Base-by-base conservation (phyloP, 2,329 filamentous ascomycete genomes). In the Hymenoscyphus scutula region DNA sequence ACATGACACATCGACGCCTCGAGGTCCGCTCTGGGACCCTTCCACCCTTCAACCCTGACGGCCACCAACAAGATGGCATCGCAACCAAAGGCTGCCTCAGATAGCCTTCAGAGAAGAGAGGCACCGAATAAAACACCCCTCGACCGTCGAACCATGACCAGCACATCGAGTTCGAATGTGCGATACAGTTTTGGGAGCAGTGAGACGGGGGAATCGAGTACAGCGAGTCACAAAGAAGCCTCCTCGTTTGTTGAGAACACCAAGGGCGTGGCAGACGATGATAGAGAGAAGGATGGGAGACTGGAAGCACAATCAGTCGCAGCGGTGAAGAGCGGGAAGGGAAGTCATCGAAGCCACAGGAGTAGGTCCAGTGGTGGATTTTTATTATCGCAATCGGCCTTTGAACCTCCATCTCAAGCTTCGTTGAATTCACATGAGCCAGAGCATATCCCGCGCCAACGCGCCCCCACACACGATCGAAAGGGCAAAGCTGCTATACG, bases 121-220 rank as follows among this genome's bases (percentile, higher is more conserved):
- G 62, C 68, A 61, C 54, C 60, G 54, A 48, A 67, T 72, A 45
- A 68, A 53, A 62, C 67, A 17, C 65, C 64, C 45, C 57, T 67
- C 54, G 62, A 70, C 34, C 68, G 63, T 53, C 64, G 64, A 55
- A 66, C 65, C 19, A 70, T 62, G 17, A 64, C 64, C 34, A 70
- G 67, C 56, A 68, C 65, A 17, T 67, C 67, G 8, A 69, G 65
- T 37, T 64, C 64, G 1, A 64, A 56, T 5, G 62, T 64, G 70
- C 73, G 66, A 71, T 74, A 56, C 57, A 77, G 76, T 66, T 68
- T 72, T 64, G 72, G 68, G 13, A 78, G 77, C 68, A 76, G 78
- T 68, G 79, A 81, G 53, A 76, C 76, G 8, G 79, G 77, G 65
- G 79, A 80, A 68, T 77, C 80, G 60, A 82, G 78, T 65, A 71